Evolutionary conservation across 2,329 filamentous ascomycete genomes (phyloP).

Genomic region (Penicillium crustosum): DNA sequence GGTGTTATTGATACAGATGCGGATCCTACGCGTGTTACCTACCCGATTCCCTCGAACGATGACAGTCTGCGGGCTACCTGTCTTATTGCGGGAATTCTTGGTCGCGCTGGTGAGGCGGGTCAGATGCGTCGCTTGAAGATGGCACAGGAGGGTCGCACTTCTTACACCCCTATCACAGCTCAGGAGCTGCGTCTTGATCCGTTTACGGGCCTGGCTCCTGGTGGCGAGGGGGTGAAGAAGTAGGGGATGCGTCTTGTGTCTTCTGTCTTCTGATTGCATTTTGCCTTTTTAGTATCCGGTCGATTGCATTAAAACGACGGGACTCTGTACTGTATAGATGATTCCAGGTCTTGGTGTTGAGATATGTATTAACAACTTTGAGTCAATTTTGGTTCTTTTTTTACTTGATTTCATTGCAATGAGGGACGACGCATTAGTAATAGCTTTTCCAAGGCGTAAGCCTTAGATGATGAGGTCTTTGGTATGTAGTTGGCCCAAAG

Average conservation of each 20-base stretch:
- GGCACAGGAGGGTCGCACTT: constrained; percentile 62
- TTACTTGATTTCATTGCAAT: not conserved
- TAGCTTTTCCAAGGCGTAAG: not conserved
- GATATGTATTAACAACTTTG: constrained; percentile 30
- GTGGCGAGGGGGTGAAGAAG: constrained; percentile 14
- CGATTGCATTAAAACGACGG: constrained; percentile 23
- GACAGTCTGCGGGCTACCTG: constrained; percentile 84
- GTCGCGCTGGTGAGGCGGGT: constrained; percentile 77
- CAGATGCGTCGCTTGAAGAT: constrained; percentile 64
- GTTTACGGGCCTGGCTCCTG: constrained; percentile 21
- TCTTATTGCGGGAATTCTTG: constrained; percentile 81
- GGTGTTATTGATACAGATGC: constrained; percentile 92
- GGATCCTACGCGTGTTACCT: constrained; percentile 91
- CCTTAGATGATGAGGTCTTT: not conserved
- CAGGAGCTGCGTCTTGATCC: constrained; percentile 28
- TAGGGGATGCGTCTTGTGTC: not conserved
- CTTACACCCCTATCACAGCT: constrained; percentile 48
- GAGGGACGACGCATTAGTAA: not conserved
- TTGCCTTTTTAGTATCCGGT: constrained; percentile 13
- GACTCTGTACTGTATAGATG: constrained; percentile 39
- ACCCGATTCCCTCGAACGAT: constrained; percentile 94
- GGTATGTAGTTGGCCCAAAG: not conserved
- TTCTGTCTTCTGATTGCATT: constrained; percentile 4
- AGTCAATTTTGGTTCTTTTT: constrained; percentile 12
- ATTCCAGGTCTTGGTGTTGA: constrained; percentile 24